Evolutionary conservation across 2,329 filamentous ascomycete species (phyloP), one percentile per base, ranked within the genome.

Genomic region (Fusarium poae): DNA sequence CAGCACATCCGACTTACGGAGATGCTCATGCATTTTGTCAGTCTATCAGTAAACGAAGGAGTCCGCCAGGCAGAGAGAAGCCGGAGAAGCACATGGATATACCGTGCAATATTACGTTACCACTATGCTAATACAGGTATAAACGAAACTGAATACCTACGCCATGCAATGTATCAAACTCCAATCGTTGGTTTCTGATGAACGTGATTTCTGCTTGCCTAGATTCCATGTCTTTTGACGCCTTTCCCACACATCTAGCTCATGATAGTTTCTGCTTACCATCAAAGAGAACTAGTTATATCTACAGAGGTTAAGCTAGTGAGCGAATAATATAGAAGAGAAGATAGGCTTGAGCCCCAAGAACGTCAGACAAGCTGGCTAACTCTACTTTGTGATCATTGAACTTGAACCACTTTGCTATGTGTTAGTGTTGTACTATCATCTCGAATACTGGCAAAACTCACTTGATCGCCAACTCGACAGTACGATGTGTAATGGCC

Each of bases 401-500:
- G 80, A 97, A 97, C 57, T 92, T 89, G 78, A 97, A 97, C 95
- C 95, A 98, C 86, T 97, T 70, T 65, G 76, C 13, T 40, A 30
- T 67, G 30, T 25, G 50, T 68, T 44, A 72, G 61, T 20, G 54
- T 5, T 37, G 16, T 10, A 18, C 23, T 29, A 8, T 15, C 3
- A 37, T 7, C 20, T 5, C 25, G n/a, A 21, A 10, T 5, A 42
- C 16, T 13, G 15, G 11, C 29, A 16, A n/a, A 23, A 48, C 72
- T 64, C 72, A 81, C 80, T 83, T 92, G 88, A 57, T 92, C 91
- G 6, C 90, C 92, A 62, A 95, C 91, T 46, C 93, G 85, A 62
- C 92, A 94, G 78, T 97, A 97, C n/a, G 91, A 92, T 58, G 94
- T 89, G 75, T 97, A 97, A 77, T 97, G 94, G 18, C 94, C 95